Evolutionary conservation across 164 flowering plant species (phyloP), one percentile per base, ranked within the genome.

Genomic region (Saururus chinensis): DNA sequence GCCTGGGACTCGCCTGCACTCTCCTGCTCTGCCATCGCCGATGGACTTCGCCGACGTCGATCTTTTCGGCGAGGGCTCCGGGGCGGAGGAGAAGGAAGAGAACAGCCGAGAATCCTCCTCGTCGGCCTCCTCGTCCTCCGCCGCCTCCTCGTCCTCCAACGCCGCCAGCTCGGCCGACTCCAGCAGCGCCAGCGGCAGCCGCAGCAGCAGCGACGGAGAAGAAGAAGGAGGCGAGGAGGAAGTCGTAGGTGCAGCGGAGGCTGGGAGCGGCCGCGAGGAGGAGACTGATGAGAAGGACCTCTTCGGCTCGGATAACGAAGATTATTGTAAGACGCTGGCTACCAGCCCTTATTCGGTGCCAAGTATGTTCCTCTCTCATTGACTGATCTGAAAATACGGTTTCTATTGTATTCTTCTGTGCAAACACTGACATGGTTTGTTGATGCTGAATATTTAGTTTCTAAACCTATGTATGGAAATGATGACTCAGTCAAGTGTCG

Each of bases 281-380:
- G 84, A 61, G 24, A 76, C 69, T 1, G 85, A 80, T 8, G 82
- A 70, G 17, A 82, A 65, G 53, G 97, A 93, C 78, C 87, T 90
- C 11, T 88, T 93, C 69, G 97, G 95, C 13, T 78, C 90, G 59
- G 98, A 93, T 74, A 84, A 88, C 66, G 97, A 89, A 66, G 95
- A 84, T 24, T 92, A 83, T 66, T 73, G 70, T 52, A 82, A 73
- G 67, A 85, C 89, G 25, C 77, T 61, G 11, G 88, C 85, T 52
- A 40, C 64, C 5, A 92, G 98, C 60, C 81, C 85, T 41, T 80
- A 56, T 57, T 69, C 79, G 1, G 76, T 89, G 51, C 98, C 98
- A 14, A 86, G 98, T 89, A 76, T 66, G 60, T 68, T 24, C 51
- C 26, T 53, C 40, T 3, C 13, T 42, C 4, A 0, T 25, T 21